phyloP scores from a whole-genome alignment of 345 rosid genomes.

The Aquilaria sinensis region DNA sequence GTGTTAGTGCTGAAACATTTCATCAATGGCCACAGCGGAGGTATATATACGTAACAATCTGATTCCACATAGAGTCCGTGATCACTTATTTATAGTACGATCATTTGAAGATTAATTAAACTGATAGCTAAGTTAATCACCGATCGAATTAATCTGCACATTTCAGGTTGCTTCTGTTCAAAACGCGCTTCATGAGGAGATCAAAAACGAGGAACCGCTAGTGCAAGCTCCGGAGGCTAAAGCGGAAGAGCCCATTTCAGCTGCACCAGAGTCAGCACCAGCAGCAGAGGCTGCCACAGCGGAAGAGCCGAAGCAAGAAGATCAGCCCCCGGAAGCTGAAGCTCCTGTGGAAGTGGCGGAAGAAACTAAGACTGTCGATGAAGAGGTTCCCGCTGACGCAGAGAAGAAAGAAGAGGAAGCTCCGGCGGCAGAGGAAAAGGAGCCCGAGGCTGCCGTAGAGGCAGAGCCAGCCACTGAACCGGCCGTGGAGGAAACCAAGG shows the following conservation, averaged over 20 bases:
- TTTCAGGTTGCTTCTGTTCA: conserved; percentile 46
- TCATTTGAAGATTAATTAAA: neutral
- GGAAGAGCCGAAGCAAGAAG: conserved; percentile 19
- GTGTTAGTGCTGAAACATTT: neutral
- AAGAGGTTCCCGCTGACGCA: conserved; percentile 23
- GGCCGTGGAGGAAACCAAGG: conserved; percentile 9
- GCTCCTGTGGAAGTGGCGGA: conserved; percentile 19
- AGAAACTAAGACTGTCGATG: conserved; percentile 25
- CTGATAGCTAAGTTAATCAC: neutral
- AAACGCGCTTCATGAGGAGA: conserved; percentile 32
- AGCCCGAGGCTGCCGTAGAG: conserved; percentile 15
- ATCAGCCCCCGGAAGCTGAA: conserved; percentile 19
- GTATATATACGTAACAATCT: conserved; percentile 13
- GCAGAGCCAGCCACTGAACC: conserved; percentile 9
- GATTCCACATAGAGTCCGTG: neutral
- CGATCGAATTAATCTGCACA: neutral
- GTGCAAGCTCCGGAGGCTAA: conserved; percentile 17
- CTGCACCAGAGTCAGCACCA: conserved; percentile 7
- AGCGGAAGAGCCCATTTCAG: conserved; percentile 18
- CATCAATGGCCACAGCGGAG: conserved; percentile 56
- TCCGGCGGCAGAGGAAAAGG: conserved; percentile 17
- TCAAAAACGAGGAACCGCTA: conserved; percentile 19
- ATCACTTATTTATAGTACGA: neutral
- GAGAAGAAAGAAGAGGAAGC: conserved; percentile 20
- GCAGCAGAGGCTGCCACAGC: neutral